phyloP scores from a whole-genome alignment of 129 eudicot genomes.

The Flaveria sonorensis region DNA sequence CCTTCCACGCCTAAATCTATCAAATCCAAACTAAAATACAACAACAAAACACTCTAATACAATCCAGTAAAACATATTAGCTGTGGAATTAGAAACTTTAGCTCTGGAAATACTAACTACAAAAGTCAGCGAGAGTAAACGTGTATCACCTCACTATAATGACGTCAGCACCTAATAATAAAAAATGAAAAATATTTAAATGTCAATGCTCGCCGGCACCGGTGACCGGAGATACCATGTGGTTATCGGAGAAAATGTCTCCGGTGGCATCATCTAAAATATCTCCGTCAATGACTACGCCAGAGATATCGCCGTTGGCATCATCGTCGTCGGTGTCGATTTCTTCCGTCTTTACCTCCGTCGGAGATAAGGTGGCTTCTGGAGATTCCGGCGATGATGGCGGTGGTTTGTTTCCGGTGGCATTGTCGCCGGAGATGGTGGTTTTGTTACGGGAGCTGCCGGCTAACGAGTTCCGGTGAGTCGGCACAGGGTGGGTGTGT shows the following conservation, averaged over 20 bases:
- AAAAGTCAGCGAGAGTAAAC: conserved; percentile 7
- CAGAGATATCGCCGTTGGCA: conserved; percentile 20
- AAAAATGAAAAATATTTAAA: neutral
- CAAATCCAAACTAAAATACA: conserved; percentile 23
- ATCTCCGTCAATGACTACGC: conserved; percentile 52
- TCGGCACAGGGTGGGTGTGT: conserved; percentile 89
- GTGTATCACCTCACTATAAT: conserved; percentile 30
- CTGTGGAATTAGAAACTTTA: conserved; percentile 12
- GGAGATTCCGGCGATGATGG: too few species aligned
- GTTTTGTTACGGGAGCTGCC: conserved; percentile 71
- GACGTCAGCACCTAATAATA: conserved; percentile 11
- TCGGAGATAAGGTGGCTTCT: conserved; percentile 37
- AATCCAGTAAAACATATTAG: neutral
- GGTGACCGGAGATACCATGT: too few species aligned
- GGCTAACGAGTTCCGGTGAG: conserved; percentile 84
- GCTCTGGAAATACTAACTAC: neutral
- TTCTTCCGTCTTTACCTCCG: conserved; percentile 53
- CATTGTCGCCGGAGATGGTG: conserved; percentile 43
- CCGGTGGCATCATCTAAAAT: conserved; percentile 33
- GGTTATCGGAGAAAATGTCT: too few species aligned
- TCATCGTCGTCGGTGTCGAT: conserved; percentile 35
- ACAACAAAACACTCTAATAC: neutral
- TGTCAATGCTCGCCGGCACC: too few species aligned
- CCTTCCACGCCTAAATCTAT: neutral
- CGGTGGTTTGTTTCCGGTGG: conserved; percentile 42